A percentile compares a stretch with the other conserved stretches of the same genome.
phyloP scores from a whole-genome alignment of 2,329 filamentous ascomycete species.

The Incumbomyces lentus region DNA sequence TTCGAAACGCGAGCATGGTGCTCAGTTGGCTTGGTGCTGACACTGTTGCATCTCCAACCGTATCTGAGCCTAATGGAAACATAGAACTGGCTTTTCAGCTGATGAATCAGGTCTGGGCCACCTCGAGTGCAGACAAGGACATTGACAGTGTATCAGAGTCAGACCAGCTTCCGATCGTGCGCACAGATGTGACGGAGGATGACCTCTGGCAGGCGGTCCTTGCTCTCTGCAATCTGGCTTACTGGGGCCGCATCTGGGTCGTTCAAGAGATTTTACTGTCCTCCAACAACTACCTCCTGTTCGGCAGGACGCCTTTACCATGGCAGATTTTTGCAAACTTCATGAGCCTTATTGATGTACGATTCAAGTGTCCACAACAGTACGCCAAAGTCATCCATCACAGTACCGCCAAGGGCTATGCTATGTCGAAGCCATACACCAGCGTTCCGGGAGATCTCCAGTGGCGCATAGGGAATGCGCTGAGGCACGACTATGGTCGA shows the following conservation, averaged over 20 bases:
- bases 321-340: slow-evolving; percentile 7
- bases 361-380: neutral
- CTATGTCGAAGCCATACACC: slow-evolving; percentile 3
- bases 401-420: slow-evolving; percentile 1
- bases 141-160: neutral
- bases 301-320: neutral
- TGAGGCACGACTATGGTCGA: slow-evolving; percentile 2
- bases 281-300: slow-evolving; percentile 5
- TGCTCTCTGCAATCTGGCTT: slow-evolving; percentile 1
- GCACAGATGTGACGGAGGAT: neutral
- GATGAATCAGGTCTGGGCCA: neutral
- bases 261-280: slow-evolving; percentile 8
- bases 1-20: slow-evolving; percentile 7
- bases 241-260: slow-evolving; percentile 8
- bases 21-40: slow-evolving; percentile 13
- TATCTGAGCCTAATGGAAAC: neutral
- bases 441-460: neutral
- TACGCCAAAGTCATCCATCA: neutral
- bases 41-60: neutral
- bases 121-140: neutral
- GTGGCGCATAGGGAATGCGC: neutral
- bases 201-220: neutral
- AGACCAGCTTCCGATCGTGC: neutral
- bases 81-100: slow-evolving; percentile 2
- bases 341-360: slow-evolving; percentile 3